Conservation (phyloP, 768 basidiomycete species). For the Tylopilus cervinicoccineus region DNA sequence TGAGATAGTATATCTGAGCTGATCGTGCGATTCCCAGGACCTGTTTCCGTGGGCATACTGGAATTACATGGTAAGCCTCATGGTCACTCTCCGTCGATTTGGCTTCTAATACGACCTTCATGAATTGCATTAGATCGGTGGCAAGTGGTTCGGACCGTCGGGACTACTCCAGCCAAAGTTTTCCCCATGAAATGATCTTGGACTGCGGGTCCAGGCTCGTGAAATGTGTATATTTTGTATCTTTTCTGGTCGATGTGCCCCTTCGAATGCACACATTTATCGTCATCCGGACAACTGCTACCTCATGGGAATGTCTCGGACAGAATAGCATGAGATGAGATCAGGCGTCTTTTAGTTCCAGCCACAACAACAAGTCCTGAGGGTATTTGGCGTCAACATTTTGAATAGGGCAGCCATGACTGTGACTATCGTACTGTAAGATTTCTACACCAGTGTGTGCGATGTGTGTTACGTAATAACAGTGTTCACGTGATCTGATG, state of each 20-base stretch:
- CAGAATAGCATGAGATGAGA: constrained; percentile 6
- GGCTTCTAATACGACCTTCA: constrained; percentile 10
- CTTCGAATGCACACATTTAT: constrained; percentile 7
- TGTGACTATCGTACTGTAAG: too few relatives aligned
- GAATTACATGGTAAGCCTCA: constrained; percentile 57
- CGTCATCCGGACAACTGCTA: not conserved
- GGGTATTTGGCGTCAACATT: not conserved
- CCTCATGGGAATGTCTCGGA: constrained; percentile 11
- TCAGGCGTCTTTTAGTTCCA: not conserved
- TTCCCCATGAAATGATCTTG: constrained; percentile 11
- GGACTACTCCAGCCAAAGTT: constrained; percentile 41
- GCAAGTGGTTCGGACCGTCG: constrained; percentile 46
- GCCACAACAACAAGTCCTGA: not conserved
- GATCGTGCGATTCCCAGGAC: constrained; percentile 18
- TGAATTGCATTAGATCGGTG: constrained; percentile 28
- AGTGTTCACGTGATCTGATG: constrained; percentile 22
- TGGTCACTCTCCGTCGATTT: not conserved
- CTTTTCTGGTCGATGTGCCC: not conserved
- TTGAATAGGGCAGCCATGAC: not conserved
- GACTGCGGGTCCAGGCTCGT: not conserved
- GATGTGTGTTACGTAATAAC: not conserved
- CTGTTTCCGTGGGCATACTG: constrained; percentile 59
- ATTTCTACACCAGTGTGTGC: not conserved
- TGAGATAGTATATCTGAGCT: not conserved
- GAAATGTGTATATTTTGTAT: not conserved